These are phyloP conservation scores for Fragaria vesca DNA, from an alignment of 306 rosid genomes.

Conservation along the genomic window DNA sequence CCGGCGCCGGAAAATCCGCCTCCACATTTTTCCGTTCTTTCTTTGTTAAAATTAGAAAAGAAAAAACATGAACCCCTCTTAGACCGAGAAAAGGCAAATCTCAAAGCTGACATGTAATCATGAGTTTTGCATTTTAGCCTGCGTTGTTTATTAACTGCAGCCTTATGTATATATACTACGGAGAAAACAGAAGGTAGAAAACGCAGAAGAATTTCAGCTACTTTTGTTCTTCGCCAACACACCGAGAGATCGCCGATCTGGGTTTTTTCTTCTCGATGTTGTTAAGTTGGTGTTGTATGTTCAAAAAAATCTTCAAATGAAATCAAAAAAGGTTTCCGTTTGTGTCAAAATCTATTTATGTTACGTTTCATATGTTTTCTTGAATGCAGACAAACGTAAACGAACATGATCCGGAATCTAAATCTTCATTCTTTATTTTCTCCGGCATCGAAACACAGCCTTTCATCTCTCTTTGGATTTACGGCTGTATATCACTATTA, in stretches of 20 bases:
- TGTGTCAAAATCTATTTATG: neutral
- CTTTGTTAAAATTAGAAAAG: neutral
- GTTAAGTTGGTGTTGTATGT: neutral
- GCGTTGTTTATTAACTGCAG: constrained; percentile 16
- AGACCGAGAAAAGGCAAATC: constrained; percentile 13
- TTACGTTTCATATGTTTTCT: neutral
- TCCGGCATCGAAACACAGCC: neutral
- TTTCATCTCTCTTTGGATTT: neutral
- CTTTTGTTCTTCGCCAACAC: neutral
- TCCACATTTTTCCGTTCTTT: neutral
- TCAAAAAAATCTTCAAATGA: neutral
- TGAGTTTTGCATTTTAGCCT: constrained; percentile 7
- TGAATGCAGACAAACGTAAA: neutral
- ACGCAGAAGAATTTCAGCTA: neutral
- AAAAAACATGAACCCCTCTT: neutral
- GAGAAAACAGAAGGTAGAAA: neutral
- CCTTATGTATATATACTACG: constrained; percentile 7
- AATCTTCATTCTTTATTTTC: neutral
- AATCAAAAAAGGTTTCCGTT: constrained; percentile 1
- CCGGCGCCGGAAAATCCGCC: neutral
- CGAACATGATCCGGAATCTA: neutral
- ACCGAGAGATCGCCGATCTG: neutral
- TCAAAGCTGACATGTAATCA: constrained; percentile 19
- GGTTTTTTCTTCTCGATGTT: neutral
- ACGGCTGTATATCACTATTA: neutral